Percentiles rank a stretch among this genome's conserved stretches.
Evolutionary conservation across 1,139 yeast genomes (phyloP).

Genomic region (Magnusiomyces tetraspermus): DNA sequence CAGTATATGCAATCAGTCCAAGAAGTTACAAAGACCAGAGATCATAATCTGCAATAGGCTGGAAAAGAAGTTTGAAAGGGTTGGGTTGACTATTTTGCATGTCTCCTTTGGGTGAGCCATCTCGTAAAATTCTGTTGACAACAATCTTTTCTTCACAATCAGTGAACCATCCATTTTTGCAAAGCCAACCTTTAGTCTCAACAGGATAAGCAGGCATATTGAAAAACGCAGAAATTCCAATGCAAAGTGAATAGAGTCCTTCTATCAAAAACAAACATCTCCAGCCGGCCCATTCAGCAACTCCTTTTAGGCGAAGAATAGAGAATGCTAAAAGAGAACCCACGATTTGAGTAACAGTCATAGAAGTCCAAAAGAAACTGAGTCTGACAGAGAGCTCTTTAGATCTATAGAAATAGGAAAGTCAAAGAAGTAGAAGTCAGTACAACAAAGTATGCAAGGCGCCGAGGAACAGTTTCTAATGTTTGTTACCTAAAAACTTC

Average conservation of each 20-base stretch:
- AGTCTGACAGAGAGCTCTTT: conserved; percentile 42
- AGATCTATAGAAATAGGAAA: conserved; percentile 45
- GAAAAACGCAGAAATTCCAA: conserved; percentile 46
- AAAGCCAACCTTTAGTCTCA: conserved; percentile 41
- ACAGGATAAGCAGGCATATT: conserved; percentile 57
- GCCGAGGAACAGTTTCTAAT: too few species aligned
- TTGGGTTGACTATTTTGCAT: conserved; percentile 57
- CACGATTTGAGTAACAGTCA: conserved; percentile 23
- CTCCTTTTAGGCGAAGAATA: conserved; percentile 37
- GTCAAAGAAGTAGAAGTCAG: too few species aligned
- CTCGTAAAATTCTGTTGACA: conserved; percentile 53
- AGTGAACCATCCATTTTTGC: conserved; percentile 53
- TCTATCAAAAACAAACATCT: conserved; percentile 57
- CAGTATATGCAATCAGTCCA: conserved; percentile 41
- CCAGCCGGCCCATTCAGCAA: conserved; percentile 43
- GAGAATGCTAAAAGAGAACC: conserved; percentile 40
- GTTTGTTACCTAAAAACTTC: too few species aligned
- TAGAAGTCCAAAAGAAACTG: conserved; percentile 39
- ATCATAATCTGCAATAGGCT: conserved; percentile 44
- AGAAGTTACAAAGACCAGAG: conserved; percentile 50
- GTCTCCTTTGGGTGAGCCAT: conserved; percentile 62
- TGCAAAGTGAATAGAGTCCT: conserved; percentile 46
- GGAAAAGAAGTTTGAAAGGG: conserved; percentile 33
- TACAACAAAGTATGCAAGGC: too few species aligned
- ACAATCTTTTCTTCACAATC: conserved; percentile 54